These are phyloP conservation scores for Chamaecyparis obtusa DNA, from an alignment of 75 land plant genomes.

Conservation along the genomic window DNA sequence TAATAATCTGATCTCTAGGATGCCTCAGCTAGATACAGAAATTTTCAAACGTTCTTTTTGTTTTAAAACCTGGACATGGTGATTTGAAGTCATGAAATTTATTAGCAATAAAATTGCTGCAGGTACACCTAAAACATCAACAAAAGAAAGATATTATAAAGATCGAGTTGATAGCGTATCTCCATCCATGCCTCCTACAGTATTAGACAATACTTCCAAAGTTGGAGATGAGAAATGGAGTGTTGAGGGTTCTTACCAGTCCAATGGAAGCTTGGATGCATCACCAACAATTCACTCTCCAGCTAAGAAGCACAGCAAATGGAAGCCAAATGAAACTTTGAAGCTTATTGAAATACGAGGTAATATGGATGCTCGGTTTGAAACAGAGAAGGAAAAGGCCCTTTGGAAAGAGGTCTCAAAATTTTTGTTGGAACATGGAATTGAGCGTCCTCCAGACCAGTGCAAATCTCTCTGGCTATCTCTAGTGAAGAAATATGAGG, in stretches of 20 bases:
- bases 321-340: conserved; percentile 71
- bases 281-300: conserved; percentile 8
- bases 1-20: neutral
- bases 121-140: neutral
- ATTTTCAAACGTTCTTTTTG: neutral
- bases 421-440: conserved; percentile 43
- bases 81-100: neutral
- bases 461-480: conserved; percentile 96
- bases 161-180: neutral
- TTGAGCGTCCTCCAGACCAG: conserved; percentile 64
- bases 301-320: conserved; percentile 49
- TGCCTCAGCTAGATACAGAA: neutral
- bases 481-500: conserved; percentile 83
- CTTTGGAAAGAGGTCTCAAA: conserved; percentile 85
- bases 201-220: neutral
- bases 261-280: neutral
- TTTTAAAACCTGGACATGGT: neutral
- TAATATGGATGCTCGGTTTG: conserved; percentile 45
- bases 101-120: neutral
- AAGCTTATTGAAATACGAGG: conserved; percentile 70
- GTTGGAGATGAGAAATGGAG: neutral
- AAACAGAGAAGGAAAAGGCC: conserved; percentile 49
- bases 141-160: neutral
- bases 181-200: neutral
- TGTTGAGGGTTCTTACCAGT: neutral